These are phyloP conservation scores for Pseudozyma tsukubaensis DNA, from an alignment of 1,284 basidiomycete species.

Conservation along the genomic window DNA sequence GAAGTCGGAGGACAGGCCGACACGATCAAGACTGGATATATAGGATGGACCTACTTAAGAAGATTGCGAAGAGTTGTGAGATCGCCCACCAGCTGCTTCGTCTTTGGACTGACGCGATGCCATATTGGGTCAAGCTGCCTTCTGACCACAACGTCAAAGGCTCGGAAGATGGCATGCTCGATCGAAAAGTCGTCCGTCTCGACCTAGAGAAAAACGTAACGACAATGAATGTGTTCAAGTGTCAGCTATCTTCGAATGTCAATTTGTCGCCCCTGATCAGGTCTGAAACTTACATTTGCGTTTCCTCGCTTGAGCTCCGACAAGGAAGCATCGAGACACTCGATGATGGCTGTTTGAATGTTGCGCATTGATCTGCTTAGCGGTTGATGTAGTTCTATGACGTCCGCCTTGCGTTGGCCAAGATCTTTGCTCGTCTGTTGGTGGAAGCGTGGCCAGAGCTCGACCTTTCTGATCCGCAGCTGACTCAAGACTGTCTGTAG, in stretches of 20 bases:
- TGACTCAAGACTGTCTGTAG: constrained; percentile 92
- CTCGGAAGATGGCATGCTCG: constrained; percentile 92
- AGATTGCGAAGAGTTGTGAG: constrained; percentile 86
- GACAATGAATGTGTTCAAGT: neutral
- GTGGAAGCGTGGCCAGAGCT: constrained; percentile 91
- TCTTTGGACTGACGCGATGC: constrained; percentile 93
- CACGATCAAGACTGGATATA: neutral
- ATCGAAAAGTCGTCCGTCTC: constrained; percentile 93
- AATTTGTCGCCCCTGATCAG: neutral
- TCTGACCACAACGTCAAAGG: constrained; percentile 90
- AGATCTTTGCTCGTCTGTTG: constrained; percentile 58
- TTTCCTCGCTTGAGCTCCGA: constrained; percentile 90
- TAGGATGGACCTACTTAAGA: constrained; percentile 75
- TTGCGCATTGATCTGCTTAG: constrained; percentile 87
- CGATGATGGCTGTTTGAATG: constrained; percentile 91
- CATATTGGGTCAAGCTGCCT: constrained; percentile 91
- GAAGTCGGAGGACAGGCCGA: neutral
- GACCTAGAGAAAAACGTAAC: constrained; percentile 72
- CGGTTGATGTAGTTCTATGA: constrained; percentile 89
- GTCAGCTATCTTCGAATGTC: neutral
- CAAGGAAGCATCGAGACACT: constrained; percentile 92
- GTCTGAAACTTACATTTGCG: constrained; percentile 74
- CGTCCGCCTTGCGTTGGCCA: constrained; percentile 77
- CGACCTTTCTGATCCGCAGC: constrained; percentile 85
- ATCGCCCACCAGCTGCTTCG: constrained; percentile 90